A percentile compares a stretch with the other conserved stretches of the same genome.
These are phyloP conservation scores for Neoarthrinium moseri DNA, from an alignment of 2,329 filamentous ascomycete genomes.

Conservation along the genomic window DNA sequence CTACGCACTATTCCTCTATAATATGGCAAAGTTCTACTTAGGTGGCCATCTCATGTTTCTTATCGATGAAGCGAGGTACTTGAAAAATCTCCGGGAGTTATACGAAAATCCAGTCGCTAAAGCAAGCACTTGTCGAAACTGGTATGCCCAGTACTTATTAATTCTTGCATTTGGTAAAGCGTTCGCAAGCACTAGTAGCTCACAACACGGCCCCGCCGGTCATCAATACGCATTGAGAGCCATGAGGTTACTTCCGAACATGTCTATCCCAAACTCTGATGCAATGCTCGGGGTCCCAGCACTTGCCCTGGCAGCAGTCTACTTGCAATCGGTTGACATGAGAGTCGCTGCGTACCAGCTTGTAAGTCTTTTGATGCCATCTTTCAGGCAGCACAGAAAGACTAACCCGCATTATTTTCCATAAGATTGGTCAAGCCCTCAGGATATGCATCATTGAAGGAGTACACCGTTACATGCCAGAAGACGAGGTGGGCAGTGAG, in stretches of 20 bases:
- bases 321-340: constrained; percentile 1
- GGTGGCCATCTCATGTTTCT: not conserved
- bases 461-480: not conserved
- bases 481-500: not conserved
- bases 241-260: not conserved
- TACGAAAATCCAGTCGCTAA: not conserved
- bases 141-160: not conserved
- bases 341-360: not conserved
- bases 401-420: too few relatives aligned
- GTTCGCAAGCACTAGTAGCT: not conserved
- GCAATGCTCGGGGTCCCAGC: not conserved
- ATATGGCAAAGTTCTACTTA: not conserved
- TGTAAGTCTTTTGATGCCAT: not conserved
- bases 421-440: not conserved
- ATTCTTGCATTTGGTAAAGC: constrained; percentile 3
- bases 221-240: not conserved
- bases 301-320: not conserved
- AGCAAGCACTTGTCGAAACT: not conserved
- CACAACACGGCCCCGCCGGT: not conserved
- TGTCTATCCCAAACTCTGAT: not conserved
- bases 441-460: not conserved
- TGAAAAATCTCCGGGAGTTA: not conserved
- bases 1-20: not conserved
- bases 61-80: not conserved
- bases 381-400: too few relatives aligned